phyloP scores from a whole-genome alignment of 495 filamentous ascomycete species.

The Clohesyomyces aquaticus region DNA sequence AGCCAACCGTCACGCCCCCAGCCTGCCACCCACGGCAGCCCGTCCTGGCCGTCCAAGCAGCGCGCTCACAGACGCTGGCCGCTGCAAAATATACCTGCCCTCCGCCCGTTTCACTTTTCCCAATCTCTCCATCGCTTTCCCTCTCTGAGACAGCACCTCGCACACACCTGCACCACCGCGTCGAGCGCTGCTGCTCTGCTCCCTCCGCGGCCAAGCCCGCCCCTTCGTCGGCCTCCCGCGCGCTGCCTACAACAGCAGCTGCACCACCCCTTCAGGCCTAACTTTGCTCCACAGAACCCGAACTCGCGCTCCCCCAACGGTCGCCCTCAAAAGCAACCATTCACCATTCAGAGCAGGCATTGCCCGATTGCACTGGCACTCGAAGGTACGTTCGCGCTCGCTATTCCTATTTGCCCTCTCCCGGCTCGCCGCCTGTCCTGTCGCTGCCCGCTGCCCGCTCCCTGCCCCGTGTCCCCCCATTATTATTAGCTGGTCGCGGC shows the following conservation, averaged over 20 bases:
- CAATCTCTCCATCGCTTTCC: conserved; percentile 40
- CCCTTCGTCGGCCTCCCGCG: conserved; percentile 7
- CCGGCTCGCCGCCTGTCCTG: neutral
- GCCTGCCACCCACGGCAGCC: conserved; percentile 17
- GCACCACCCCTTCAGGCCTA: neutral
- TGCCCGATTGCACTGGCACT: too few species aligned
- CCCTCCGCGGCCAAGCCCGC: neutral
- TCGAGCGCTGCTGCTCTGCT: neutral
- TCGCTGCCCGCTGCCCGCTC: neutral
- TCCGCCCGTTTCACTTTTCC: conserved; percentile 40
- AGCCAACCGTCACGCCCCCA: conserved; percentile 28
- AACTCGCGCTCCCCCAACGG: neutral
- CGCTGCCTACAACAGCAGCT: neutral
- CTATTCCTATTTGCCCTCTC: too few species aligned
- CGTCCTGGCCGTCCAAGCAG: conserved; percentile 9
- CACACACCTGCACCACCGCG: conserved; percentile 16
- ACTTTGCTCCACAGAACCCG: neutral
- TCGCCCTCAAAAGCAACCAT: neutral
- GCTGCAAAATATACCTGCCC: conserved; percentile 38
- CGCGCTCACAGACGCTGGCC: neutral
- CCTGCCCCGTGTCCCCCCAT: neutral
- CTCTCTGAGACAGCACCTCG: conserved; percentile 38
- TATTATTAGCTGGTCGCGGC: conserved; percentile 7
- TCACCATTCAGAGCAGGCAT: too few species aligned
- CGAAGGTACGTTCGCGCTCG: too few species aligned